A percentile compares a stretch with the other conserved stretches of the same genome.
phyloP scores from a whole-genome alignment of 768 basidiomycete genomes.

The Candolleomyces eurysporus region DNA sequence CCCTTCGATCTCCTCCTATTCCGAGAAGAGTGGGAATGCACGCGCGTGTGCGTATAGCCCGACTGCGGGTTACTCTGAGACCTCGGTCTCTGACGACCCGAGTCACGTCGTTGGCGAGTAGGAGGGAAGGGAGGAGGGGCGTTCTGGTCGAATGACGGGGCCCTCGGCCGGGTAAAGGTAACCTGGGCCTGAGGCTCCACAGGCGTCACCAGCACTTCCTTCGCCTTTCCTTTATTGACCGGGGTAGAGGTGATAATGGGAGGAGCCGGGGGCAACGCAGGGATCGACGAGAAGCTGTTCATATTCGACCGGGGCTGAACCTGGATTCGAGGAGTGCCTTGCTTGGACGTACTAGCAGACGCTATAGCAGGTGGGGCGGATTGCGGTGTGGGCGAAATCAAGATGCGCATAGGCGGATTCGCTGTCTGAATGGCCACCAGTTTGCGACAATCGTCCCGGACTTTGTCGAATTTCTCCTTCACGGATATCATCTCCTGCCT shows the following conservation, averaged over 20 bases:
- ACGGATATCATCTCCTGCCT: conserved; percentile 6
- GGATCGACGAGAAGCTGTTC: conserved; percentile 1
- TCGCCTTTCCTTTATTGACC: background rate
- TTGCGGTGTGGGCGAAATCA: conserved; percentile 5
- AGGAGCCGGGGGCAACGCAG: background rate
- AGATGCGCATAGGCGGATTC: background rate
- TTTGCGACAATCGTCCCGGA: conserved; percentile 7
- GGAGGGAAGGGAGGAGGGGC: background rate
- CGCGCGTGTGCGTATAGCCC: background rate
- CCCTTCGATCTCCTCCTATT: background rate
- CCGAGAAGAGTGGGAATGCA: background rate
- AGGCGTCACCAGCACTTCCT: background rate
- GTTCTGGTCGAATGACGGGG: background rate
- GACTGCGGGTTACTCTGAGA: background rate
- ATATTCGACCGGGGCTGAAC: background rate
- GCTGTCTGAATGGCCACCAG: background rate
- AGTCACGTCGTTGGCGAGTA: background rate
- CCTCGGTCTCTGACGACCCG: background rate
- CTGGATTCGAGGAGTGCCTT: background rate
- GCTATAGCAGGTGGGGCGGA: background rate
- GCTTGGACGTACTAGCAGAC: background rate
- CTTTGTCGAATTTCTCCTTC: conserved; percentile 7
- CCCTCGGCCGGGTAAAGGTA: background rate
- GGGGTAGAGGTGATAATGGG: conserved; percentile 1
- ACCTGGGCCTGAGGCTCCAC: background rate